Conservation (phyloP, 2,329 filamentous ascomycete genomes). For the Coleophoma eucalyptorum region DNA sequence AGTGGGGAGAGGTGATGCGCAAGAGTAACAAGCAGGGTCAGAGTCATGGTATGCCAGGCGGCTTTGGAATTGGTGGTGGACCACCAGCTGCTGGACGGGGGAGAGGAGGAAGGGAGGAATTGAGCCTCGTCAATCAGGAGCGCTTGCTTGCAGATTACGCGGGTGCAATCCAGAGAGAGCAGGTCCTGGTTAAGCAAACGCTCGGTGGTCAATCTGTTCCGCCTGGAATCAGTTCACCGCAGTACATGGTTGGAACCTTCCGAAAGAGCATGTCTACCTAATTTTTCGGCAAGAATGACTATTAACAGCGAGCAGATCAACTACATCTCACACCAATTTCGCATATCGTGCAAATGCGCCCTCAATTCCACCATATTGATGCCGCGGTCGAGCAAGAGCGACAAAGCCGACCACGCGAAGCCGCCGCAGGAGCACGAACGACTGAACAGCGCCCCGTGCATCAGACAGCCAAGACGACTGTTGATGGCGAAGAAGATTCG, state of each 20-base stretch:
- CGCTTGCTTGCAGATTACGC: constrained; percentile 52
- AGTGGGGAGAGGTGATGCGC: constrained; percentile 74
- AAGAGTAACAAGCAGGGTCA: constrained; percentile 56
- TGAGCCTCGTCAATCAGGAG: constrained; percentile 34
- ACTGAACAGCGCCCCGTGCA: constrained; percentile 72
- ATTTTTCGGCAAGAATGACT: constrained; percentile 1
- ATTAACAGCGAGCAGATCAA: constrained; percentile 52
- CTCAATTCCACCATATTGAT: constrained; percentile 91
- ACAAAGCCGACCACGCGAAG: constrained; percentile 36
- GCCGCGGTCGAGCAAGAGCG: constrained; percentile 66
- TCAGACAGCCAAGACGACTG: constrained; percentile 78
- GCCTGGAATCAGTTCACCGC: constrained; percentile 52
- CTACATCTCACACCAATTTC: constrained; percentile 82
- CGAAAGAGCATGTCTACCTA: constrained; percentile 60
- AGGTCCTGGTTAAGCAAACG: constrained; percentile 76
- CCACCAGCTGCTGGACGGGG: constrained; percentile 25
- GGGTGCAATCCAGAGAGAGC: constrained; percentile 64
- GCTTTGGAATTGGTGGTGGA: constrained; percentile 60
- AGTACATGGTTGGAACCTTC: constrained; percentile 94
- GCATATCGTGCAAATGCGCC: constrained; percentile 82
- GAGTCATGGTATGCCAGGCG: constrained; percentile 67
- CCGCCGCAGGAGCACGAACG: constrained; percentile 11
- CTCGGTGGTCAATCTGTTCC: constrained; percentile 75
- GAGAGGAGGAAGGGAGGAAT: constrained; percentile 41
- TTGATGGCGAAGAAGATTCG: constrained; percentile 60